These are phyloP conservation scores for Pestalotiopsis sp. DNA, from an alignment of 2,329 filamentous ascomycete genomes.

Conservation along the genomic window DNA sequence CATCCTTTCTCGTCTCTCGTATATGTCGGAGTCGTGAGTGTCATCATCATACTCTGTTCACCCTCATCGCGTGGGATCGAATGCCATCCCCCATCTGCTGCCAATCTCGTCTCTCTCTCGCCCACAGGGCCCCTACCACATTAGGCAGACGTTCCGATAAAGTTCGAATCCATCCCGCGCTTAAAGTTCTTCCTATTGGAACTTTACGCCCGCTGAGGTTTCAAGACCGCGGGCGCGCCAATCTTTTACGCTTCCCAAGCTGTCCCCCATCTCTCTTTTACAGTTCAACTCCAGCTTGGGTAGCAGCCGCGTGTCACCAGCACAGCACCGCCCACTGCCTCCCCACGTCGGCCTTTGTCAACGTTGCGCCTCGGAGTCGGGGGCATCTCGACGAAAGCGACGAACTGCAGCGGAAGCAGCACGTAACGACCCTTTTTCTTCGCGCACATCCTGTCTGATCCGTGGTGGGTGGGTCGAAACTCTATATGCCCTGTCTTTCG, in stretches of 20 bases:
- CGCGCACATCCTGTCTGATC: neutral
- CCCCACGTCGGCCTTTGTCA: neutral
- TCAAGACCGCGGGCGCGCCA: neutral
- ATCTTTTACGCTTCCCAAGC: neutral
- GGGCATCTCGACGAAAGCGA: neutral
- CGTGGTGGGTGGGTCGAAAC: neutral
- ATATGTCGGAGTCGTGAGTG: neutral
- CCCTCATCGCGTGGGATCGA: neutral
- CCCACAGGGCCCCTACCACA: neutral
- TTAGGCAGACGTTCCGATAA: conserved; percentile 2
- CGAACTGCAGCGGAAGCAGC: neutral
- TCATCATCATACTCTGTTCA: neutral
- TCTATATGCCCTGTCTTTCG: neutral
- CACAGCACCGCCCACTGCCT: neutral
- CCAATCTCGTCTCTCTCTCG: neutral
- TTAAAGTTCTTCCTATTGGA: conserved; percentile 1
- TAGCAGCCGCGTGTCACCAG: neutral
- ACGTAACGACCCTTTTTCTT: neutral
- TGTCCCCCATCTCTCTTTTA: neutral
- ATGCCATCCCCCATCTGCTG: neutral
- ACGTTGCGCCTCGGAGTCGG: neutral
- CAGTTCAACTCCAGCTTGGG: neutral
- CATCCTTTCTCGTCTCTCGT: neutral
- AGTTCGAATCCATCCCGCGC: conserved; percentile 4
- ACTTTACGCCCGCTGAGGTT: conserved; percentile 1